Conservation (phyloP, 1,284 basidiomycete species). For the Ustilago xerochloae region DNA sequence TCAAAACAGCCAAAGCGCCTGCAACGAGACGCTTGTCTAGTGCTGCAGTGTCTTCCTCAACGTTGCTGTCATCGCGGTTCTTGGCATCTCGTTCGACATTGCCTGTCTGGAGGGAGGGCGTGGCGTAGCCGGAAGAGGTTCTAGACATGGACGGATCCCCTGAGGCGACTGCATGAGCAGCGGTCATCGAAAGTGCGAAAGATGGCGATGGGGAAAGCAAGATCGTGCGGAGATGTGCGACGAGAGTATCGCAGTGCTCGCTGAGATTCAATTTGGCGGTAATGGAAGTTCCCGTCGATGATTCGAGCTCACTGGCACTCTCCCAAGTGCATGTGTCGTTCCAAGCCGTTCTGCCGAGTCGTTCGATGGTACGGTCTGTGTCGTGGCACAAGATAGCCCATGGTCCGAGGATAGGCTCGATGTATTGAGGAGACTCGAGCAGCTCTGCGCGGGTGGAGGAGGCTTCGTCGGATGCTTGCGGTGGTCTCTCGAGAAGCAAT, state of each 20-base stretch:
- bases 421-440: conserved; percentile 75
- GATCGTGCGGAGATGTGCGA: conserved; percentile 46
- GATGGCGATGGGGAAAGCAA: conserved; percentile 52
- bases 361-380: conserved; percentile 76
- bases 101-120: conserved; percentile 16
- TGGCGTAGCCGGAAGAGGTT: conserved; percentile 34
- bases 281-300: not conserved
- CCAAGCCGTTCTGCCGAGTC: conserved; percentile 74
- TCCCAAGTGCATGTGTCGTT: conserved; percentile 30
- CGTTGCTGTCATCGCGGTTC: conserved; percentile 63
- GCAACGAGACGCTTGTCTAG: conserved; percentile 63
- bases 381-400: conserved; percentile 83
- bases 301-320: not conserved
- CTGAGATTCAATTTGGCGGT: conserved; percentile 15
- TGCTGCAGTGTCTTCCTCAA: conserved; percentile 63
- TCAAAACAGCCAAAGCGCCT: conserved; percentile 56
- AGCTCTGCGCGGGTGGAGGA: conserved; percentile 73
- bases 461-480: not conserved
- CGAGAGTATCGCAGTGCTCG: conserved; percentile 28
- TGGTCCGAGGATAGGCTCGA: conserved; percentile 79
- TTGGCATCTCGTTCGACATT: conserved; percentile 60
- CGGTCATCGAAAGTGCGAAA: conserved; percentile 43
- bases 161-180: conserved; percentile 39
- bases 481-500: conserved; percentile 73
- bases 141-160: conserved; percentile 25